A percentile compares a stretch with the other conserved stretches of the same genome.
phyloP scores from a whole-genome alignment of 2,329 filamentous ascomycete species.

The Penicillium nordicum region DNA sequence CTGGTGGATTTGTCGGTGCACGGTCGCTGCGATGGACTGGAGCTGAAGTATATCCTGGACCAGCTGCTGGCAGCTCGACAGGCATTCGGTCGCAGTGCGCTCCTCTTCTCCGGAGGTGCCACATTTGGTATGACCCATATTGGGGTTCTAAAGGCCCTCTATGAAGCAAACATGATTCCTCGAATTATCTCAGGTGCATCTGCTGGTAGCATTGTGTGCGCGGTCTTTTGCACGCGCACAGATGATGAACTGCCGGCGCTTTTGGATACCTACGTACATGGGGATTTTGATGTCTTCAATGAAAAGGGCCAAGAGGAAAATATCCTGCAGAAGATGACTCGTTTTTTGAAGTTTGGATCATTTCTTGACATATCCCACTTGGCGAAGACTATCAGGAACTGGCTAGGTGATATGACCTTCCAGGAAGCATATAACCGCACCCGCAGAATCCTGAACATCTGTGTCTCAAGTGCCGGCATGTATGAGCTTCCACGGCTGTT shows the following conservation, averaged over 20 bases:
- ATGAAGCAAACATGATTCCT: slow-evolving; percentile 70
- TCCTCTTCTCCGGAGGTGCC: slow-evolving; percentile 79
- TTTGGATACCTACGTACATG: slow-evolving; percentile 68
- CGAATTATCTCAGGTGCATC: slow-evolving; percentile 85
- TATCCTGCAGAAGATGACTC: slow-evolving; percentile 64
- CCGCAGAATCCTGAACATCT: slow-evolving; percentile 86
- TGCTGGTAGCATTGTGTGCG: slow-evolving; percentile 80
- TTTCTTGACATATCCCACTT: slow-evolving; percentile 83
- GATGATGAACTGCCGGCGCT: slow-evolving; percentile 73
- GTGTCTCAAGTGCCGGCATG: slow-evolving; percentile 80
- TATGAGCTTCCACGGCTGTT: slow-evolving; percentile 83
- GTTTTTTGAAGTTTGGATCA: slow-evolving; percentile 75
- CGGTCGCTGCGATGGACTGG: slow-evolving; percentile 51
- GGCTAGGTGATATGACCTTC: slow-evolving; percentile 88
- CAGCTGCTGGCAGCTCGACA: slow-evolving; percentile 69
- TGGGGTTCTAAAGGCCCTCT: slow-evolving; percentile 78
- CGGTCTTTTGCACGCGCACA: slow-evolving; percentile 72
- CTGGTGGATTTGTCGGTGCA: slow-evolving; percentile 62
- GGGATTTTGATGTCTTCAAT: slow-evolving; percentile 79
- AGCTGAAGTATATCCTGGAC: slow-evolving; percentile 61
- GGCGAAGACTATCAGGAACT: slow-evolving; percentile 71
- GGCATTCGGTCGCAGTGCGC: slow-evolving; percentile 78
- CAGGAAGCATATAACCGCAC: slow-evolving; percentile 96
- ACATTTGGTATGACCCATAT: slow-evolving; percentile 93
- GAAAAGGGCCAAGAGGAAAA: slow-evolving; percentile 58